phyloP scores from a whole-genome alignment of 495 filamentous ascomycete genomes.

The Sabuloglossum arenarium region DNA sequence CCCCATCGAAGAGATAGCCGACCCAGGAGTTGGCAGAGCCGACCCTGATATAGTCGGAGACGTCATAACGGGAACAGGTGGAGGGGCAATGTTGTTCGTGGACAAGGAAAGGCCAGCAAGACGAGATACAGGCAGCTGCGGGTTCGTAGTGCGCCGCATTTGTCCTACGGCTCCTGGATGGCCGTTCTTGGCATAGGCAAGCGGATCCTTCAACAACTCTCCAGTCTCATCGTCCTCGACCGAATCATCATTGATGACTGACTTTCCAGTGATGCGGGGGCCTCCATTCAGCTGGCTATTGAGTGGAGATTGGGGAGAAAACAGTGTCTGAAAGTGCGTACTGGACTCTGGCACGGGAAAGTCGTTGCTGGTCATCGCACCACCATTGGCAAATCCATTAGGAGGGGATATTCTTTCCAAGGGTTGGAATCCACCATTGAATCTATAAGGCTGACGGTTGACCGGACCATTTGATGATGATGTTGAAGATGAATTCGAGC shows the following conservation, averaged over 20 bases:
- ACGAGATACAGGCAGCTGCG: slow-evolving; percentile 48
- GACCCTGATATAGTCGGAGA: slow-evolving; percentile 18
- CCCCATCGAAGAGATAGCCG: slow-evolving; percentile 1
- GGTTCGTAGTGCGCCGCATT: slow-evolving; percentile 50
- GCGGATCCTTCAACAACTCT: slow-evolving; percentile 62
- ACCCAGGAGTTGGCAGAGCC: neutral
- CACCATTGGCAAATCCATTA: slow-evolving; percentile 25
- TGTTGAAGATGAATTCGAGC: slow-evolving; percentile 31
- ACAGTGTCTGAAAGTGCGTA: slow-evolving; percentile 48
- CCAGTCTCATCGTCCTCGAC: slow-evolving; percentile 68
- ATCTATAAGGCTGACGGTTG: slow-evolving; percentile 53
- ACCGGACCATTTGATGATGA: slow-evolving; percentile 32
- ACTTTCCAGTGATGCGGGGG: slow-evolving; percentile 55
- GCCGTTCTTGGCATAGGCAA: slow-evolving; percentile 67
- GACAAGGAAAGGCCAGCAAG: slow-evolving; percentile 49
- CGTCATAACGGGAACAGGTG: slow-evolving; percentile 30
- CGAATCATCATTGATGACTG: slow-evolving; percentile 63
- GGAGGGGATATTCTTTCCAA: slow-evolving; percentile 50
- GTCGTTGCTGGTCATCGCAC: slow-evolving; percentile 22
- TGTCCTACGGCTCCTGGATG: slow-evolving; percentile 24
- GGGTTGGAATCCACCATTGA: slow-evolving; percentile 56
- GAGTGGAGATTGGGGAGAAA: slow-evolving; percentile 69
- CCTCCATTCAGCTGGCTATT: slow-evolving; percentile 39
- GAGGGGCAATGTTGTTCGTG: slow-evolving; percentile 33
- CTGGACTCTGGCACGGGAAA: slow-evolving; percentile 37